Percentiles rank a stretch among this genome's conserved stretches.
These are phyloP conservation scores for Vitis amurensis DNA, from an alignment of 164 flowering plant species.

Conservation along the genomic window DNA sequence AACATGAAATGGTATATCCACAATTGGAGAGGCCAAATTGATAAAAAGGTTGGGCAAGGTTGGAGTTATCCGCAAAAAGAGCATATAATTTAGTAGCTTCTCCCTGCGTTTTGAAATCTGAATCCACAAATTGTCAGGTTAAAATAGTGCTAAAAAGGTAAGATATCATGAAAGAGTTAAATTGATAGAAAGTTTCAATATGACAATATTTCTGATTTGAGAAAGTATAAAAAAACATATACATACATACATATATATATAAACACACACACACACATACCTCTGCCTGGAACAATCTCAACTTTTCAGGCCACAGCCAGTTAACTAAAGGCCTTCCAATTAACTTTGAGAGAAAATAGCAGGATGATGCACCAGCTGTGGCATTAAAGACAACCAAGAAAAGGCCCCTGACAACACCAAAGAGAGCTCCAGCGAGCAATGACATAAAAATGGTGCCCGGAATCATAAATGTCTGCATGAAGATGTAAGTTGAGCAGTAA, in stretches of 20 bases:
- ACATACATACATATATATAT: no score
- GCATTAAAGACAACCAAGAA: slow-evolving; percentile 89
- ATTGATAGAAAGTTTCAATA: no score
- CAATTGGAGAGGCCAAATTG: slow-evolving; percentile 91
- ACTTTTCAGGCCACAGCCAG: slow-evolving; percentile 96
- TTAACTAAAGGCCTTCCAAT: slow-evolving; percentile 86
- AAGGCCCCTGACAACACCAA: slow-evolving; percentile 83
- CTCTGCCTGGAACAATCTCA: slow-evolving; percentile 49
- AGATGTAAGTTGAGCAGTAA: slow-evolving; percentile 92
- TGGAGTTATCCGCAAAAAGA: slow-evolving; percentile 84
- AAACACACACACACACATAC: no score
- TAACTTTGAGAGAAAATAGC: slow-evolving; percentile 87
- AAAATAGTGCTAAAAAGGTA: background rate
- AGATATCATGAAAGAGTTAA: no score
- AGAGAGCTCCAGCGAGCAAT: slow-evolving; percentile 94
- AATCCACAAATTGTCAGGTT: slow-evolving; percentile 13
- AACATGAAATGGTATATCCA: slow-evolving; percentile 70
- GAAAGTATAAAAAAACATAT: no score
- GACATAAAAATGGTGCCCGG: slow-evolving; percentile 99
- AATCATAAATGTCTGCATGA: slow-evolving; percentile 99
- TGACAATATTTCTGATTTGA: no score
- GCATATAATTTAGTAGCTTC: slow-evolving; percentile 80
- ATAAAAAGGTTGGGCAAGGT: slow-evolving; percentile 85
- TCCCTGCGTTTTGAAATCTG: slow-evolving; percentile 84
- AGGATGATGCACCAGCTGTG: slow-evolving; percentile 91